A percentile compares a stretch with the other conserved stretches of the same genome.
Evolutionary conservation across 768 basidiomycete genomes (phyloP).

Genomic region (Lyophyllum semitale): DNA sequence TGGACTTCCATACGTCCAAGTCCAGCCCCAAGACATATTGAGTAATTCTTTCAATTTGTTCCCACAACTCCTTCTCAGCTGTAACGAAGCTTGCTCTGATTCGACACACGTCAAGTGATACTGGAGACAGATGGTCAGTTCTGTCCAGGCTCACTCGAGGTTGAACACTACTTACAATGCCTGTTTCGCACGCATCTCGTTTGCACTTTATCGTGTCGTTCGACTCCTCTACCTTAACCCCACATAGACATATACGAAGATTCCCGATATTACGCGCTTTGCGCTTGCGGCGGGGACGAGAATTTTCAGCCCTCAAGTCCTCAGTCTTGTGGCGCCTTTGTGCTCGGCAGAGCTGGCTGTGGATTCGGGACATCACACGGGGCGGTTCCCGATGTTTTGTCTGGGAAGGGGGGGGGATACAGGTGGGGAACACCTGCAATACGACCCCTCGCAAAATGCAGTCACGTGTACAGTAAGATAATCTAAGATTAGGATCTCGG

Average conservation of each 20-base stretch:
- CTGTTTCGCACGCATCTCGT: background rate
- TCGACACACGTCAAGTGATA: slow-evolving; percentile 7
- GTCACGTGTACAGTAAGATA: too few species aligned
- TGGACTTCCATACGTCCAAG: background rate
- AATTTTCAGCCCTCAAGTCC: background rate
- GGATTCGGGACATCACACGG: background rate
- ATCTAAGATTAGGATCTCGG: too few species aligned
- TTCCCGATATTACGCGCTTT: background rate
- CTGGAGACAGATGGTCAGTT: background rate
- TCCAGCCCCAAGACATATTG: background rate
- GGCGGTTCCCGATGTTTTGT: background rate
- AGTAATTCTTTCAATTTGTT: background rate
- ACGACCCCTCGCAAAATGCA: too few species aligned
- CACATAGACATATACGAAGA: slow-evolving; percentile 7
- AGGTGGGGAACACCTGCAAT: too few species aligned
- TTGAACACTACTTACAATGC: background rate
- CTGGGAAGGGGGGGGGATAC: background rate
- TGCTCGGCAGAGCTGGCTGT: background rate
- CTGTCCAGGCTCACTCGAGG: background rate
- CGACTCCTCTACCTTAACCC: background rate
- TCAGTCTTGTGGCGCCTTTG: background rate
- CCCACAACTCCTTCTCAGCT: too few species aligned
- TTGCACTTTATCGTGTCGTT: slow-evolving; percentile 5
- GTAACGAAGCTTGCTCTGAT: slow-evolving; percentile 1
- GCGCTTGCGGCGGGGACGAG: slow-evolving; percentile 1